Base-by-base conservation (phyloP, 2,329 filamentous ascomycete genomes). In the Botrytis medusae region DNA sequence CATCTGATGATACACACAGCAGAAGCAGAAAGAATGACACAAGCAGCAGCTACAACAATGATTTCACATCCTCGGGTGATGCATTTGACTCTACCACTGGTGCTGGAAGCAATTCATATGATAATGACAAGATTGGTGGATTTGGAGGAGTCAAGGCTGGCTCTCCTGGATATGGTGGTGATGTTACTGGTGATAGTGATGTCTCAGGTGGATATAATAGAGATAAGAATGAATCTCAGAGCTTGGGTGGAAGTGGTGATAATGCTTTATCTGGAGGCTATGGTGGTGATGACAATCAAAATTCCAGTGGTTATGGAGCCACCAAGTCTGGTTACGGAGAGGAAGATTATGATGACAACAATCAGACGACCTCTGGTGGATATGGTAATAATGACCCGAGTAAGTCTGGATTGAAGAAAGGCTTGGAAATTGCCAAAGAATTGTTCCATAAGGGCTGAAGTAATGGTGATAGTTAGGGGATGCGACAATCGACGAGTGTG, bases 401-500 rank as follows among this genome's bases (percentile, higher is more conserved):
- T 3, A 22, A 29, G 32, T 68, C 70, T 68, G 37, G 62, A 57
- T 68, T 42, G 20, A 67, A 72, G 62, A 67, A 72, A 9, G 70
- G 61, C n/a, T 37, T 60, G 37, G 42, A 72, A 9, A 67, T 37
- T 29, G 61, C 40, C 29, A 72, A 72, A 29, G 46, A 68, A 14
- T 60, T 68, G 22, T 46, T 60, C 37, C 18, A 37, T 10, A 37
- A 68, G 29, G 7, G 68, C 25, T 72, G n/a, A 67, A 25, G 5
- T 22, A 6, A 20, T 42, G 34, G 16, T 9, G 54, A 42, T 42
- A 20, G 2, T n/a, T 46, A 46, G 29, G 12, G 5, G 9, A 34
- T 69, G 12, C 16, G 40, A 40, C 10, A 20, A 37, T 44, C 37
- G 4, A 44, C 42, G 20, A 22, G 1, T n/a, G 34, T 22, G 54